Base-by-base conservation (phyloP, 2,329 filamentous ascomycete genomes). In the Ophiostoma australiae region DNA sequence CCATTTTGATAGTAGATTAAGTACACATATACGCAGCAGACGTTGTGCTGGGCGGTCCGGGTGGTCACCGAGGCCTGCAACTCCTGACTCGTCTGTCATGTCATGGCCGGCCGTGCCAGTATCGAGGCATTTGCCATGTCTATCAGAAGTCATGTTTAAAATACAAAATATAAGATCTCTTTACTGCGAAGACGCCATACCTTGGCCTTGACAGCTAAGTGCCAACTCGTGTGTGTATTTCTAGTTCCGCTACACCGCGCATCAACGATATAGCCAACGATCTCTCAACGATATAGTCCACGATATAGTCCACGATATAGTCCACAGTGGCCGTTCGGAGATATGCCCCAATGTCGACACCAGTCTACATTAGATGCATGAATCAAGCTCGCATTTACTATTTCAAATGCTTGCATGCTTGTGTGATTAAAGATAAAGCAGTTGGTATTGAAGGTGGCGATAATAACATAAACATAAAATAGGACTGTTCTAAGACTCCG, bases 361-460 rank as follows among this genome's bases (percentile, higher is more conserved):
- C 23, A 20, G 23, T 20, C 44, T n/a, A 27, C 3, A 27, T 3
- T 27, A 13, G 4, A 27, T 52, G 8, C 48, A 58, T 27, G 7
- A 48, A 17, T 8, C 44, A 8, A n/a, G 44, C 8, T n/a, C 17
- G 8, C 1, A 15, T 35, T 3, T 63, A 33, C 8, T 17, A 31
- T 17, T 4, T 33, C 61, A 31, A 17, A 8, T 35, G 5, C 20
- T 11, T 33, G 11, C 31, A 35, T 20, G 15, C 33, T 37, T 37
- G 4, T 33, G 13, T 10, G 23, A 27, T 33, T 33, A 65, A 65
- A 65, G 11, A 6, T n/a, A 48, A 48, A 48, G 44, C 44, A 65
- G 31, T 65, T 65, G 61, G 61, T 65, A 65, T 65, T 65, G 61
- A 17, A 65, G 61, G 61, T 65, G 61, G 61, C 35, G 44, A 48